Conservation (phyloP, 306 rosid genomes). For the Dryas octopetala region DNA sequence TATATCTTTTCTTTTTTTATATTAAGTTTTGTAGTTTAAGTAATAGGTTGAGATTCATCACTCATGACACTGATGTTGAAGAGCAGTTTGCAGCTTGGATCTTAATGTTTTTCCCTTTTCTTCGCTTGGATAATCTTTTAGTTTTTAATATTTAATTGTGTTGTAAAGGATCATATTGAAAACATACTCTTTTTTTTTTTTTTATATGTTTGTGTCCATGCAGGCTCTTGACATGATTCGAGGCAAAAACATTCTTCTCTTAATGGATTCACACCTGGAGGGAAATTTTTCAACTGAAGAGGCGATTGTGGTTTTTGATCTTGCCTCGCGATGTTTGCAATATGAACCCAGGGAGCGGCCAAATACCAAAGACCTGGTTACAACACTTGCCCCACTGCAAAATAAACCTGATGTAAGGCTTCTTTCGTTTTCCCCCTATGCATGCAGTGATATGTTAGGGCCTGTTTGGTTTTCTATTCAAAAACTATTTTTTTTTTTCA, state of each 20-base stretch:
- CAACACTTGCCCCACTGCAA: constrained; percentile 55
- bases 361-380: constrained; percentile 56
- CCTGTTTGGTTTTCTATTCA: too few species aligned
- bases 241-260: constrained; percentile 62
- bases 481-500: too few species aligned
- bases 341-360: constrained; percentile 79
- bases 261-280: constrained; percentile 90
- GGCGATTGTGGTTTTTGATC: constrained; percentile 76
- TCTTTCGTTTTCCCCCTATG: background rate
- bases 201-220: constrained; percentile 5
- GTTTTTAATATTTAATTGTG: background rate
- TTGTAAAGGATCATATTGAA: background rate
- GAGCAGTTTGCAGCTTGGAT: background rate
- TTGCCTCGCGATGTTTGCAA: constrained; percentile 74
- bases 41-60: background rate
- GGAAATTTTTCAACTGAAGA: constrained; percentile 71
- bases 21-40: background rate
- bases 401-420: constrained; percentile 60
- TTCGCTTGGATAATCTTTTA: background rate
- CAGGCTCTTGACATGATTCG: constrained; percentile 86
- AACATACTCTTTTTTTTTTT: too few species aligned
- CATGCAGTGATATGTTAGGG: background rate
- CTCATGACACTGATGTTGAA: constrained; percentile 13
- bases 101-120: background rate
- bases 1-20: background rate